Base-by-base conservation (phyloP, 371 early-diverging fungal genomes). In the Syncephalastrum sp. region DNA sequence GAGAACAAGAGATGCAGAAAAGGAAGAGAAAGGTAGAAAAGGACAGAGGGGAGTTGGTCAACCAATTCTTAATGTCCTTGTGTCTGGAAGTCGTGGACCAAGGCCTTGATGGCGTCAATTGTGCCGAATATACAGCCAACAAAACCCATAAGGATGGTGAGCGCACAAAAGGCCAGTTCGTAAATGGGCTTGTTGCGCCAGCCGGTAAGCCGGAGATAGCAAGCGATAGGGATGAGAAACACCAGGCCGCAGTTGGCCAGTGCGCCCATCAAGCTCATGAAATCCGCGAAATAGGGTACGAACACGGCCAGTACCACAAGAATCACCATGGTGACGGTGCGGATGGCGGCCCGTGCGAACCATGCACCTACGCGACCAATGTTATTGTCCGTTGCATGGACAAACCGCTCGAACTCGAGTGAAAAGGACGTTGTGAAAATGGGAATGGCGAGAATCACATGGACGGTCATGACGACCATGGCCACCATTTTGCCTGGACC, bases 381-480 rank as follows among this genome's bases (percentile, higher is more conserved):
- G 4, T 59, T 27, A 44, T 63, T 63, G 52, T 71, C 72, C 14
- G 62, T 53, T n/a, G 56, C 45, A 8, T 57, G 60, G 52, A 79
- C 53, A 41, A 71, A 81, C 12, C 69, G 51, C 59, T 88, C 89
- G 24, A 87, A 71, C 57, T 89, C 87, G 41, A 84, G 65, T 42
- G 90, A 85, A 60, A 94, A 89, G 10, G 91, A 84, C 0, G 91
- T 90, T 48, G 91, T 68, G 53, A 88, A 80, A 21, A 92, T 81
- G 3, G 94, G 94, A 49, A 88, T 85, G 25, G 93, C 91, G 19
- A 91, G 67, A 15, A 92, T 67, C 21, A 92, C 91, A 56, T 92
- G 93, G 13, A 86, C 70, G 0, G 91, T 89, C 65, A 92, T 86
- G 63, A 91, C 82, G 50, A 84, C 82, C 53, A 88, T 82, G 27